A percentile compares a stretch with the other conserved stretches of the same genome.
phyloP scores from a whole-genome alignment of 345 rosid species.

The Populus nigra region DNA sequence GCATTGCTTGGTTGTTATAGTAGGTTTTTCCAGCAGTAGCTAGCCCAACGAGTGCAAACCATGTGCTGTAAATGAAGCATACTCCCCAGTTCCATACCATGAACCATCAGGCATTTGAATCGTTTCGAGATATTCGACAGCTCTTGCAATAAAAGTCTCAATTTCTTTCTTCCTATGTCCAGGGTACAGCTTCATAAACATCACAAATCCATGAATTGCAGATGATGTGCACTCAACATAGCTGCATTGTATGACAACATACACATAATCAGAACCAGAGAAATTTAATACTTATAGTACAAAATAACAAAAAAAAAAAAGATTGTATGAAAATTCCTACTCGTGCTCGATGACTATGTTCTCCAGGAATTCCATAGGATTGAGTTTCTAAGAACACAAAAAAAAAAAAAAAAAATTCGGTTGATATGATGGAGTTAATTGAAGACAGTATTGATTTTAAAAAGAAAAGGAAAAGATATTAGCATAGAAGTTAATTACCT shows the following conservation, averaged over 20 bases:
- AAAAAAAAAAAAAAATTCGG: too few relatives aligned
- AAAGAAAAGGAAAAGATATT: neutral
- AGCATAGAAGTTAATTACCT: slow-evolving; percentile 24
- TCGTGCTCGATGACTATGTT: slow-evolving; percentile 45
- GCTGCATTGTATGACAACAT: neutral
- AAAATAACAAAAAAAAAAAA: too few relatives aligned
- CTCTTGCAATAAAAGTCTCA: slow-evolving; percentile 40
- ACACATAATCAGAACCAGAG: too few relatives aligned
- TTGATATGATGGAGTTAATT: neutral
- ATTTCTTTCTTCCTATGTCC: slow-evolving; percentile 47
- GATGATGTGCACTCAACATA: slow-evolving; percentile 55
- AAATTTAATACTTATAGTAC: too few relatives aligned
- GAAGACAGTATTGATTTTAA: neutral
- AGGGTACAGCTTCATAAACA: slow-evolving; percentile 46
- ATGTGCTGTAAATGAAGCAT: slow-evolving; percentile 50
- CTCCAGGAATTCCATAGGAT: slow-evolving; percentile 55
- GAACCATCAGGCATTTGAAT: slow-evolving; percentile 53
- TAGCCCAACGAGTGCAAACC: slow-evolving; percentile 49
- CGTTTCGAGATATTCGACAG: slow-evolving; percentile 26
- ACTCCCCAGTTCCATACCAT: slow-evolving; percentile 68
- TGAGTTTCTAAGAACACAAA: slow-evolving; percentile 36
- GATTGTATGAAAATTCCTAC: slow-evolving; percentile 9
- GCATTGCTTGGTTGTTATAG: slow-evolving; percentile 28
- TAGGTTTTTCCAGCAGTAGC: slow-evolving; percentile 48
- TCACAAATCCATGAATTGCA: slow-evolving; percentile 32